Percentiles rank a stretch among this genome's conserved stretches.
Evolutionary conservation across 805 yeast species (phyloP).

Genomic region (Wilhelminamyces savonicus): DNA sequence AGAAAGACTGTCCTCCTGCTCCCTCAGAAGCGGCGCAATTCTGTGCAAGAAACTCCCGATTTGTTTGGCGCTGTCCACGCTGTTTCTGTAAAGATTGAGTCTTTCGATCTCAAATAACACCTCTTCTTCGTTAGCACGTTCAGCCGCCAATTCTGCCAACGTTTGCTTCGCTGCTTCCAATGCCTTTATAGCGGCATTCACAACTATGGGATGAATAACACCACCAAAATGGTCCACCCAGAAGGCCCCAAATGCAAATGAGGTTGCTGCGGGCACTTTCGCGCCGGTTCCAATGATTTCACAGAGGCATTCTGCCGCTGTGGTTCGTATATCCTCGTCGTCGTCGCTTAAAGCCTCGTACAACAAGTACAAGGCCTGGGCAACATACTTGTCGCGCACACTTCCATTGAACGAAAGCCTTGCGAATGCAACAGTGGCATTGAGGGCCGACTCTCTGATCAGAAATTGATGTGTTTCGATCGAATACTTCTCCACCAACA

Average conservation of each 20-base stretch:
- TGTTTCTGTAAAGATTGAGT: slow-evolving; percentile 59
- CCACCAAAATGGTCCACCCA: not conserved
- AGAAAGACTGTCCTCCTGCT: slow-evolving; percentile 1
- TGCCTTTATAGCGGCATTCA: no score
- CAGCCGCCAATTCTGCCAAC: not conserved
- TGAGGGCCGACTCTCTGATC: slow-evolving; percentile 40
- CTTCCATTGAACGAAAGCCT: slow-evolving; percentile 1
- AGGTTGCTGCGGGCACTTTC: not conserved
- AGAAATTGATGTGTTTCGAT: slow-evolving; percentile 41
- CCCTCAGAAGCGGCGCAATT: slow-evolving; percentile 4
- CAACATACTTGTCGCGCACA: slow-evolving; percentile 3
- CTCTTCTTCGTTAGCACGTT: slow-evolving; percentile 11
- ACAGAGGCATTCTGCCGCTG: slow-evolving; percentile 39
- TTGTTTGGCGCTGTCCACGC: no score
- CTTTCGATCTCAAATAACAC: slow-evolving; percentile 62
- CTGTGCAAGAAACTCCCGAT: no score
- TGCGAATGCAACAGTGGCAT: slow-evolving; percentile 25
- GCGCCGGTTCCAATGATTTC: slow-evolving; percentile 11
- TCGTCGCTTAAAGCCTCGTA: slow-evolving; percentile 55
- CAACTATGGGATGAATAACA: no score
- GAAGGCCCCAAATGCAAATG: slow-evolving; percentile 1
- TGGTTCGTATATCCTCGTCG: slow-evolving; percentile 51
- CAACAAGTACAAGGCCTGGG: slow-evolving; percentile 12
- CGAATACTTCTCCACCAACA: slow-evolving; percentile 17
- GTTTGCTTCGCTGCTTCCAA: no score